Conservation (phyloP, 148 eudicot genomes). For the Rhododendron simsii region DNA sequence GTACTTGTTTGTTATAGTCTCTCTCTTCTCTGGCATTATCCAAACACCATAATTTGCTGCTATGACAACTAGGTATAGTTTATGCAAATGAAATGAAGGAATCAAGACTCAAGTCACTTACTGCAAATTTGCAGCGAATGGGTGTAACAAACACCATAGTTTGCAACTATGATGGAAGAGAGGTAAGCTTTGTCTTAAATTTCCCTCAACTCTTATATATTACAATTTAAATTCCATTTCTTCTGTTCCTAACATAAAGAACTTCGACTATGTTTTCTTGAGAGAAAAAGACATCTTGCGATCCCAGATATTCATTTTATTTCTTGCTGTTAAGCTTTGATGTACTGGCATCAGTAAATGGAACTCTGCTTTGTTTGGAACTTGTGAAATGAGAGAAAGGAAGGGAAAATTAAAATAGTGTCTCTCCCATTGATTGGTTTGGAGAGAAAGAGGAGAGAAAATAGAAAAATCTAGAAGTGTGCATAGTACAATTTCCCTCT, state of each 20-base stretch:
- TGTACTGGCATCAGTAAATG: neutral
- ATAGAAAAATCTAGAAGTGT: too few relatives aligned
- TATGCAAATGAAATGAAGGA: slow-evolving; percentile 94
- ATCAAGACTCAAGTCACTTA: slow-evolving; percentile 78
- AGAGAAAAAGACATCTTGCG: neutral
- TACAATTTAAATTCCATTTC: neutral
- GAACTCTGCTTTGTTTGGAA: too few relatives aligned
- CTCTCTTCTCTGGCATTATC: neutral
- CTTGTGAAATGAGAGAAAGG: too few relatives aligned
- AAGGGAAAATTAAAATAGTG: too few relatives aligned
- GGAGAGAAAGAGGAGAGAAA: too few relatives aligned
- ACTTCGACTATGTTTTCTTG: neutral
- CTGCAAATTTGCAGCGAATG: slow-evolving; percentile 87
- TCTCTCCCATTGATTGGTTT: too few relatives aligned
- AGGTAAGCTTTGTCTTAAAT: slow-evolving; percentile 40
- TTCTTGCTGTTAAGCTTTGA: neutral
- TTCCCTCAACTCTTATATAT: neutral
- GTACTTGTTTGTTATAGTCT: neutral
- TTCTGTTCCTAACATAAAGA: neutral
- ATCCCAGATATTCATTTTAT: neutral
- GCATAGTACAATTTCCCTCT: too few relatives aligned
- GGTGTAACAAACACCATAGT: slow-evolving; percentile 93
- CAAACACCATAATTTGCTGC: neutral
- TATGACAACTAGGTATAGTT: slow-evolving; percentile 48
- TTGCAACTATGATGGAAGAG: slow-evolving; percentile 88